Percentiles rank a stretch among this genome's conserved stretches.
Conservation (phyloP, 140 eudicot species). For the Anethum foeniculum region DNA sequence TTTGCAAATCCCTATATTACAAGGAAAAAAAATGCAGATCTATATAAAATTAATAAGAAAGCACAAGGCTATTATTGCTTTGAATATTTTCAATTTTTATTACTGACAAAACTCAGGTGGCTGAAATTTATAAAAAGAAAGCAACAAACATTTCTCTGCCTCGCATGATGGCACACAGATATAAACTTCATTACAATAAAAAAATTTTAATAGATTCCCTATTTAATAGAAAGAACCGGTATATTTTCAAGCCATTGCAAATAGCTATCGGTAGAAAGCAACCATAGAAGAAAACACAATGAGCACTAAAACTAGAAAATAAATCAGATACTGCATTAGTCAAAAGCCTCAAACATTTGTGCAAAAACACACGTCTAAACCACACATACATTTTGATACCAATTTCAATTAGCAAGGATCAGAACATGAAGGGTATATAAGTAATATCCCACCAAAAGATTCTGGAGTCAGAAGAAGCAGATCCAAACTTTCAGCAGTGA, state of each 20-base stretch:
- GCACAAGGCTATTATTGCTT: not conserved
- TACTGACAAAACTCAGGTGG: not conserved
- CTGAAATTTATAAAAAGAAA: not conserved
- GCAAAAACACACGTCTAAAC: not conserved
- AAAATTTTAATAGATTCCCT: not conserved
- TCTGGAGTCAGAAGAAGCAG: conserved; percentile 28
- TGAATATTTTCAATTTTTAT: not conserved
- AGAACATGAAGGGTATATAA: conserved; percentile 16
- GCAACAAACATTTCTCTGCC: not conserved
- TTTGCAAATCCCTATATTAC: not conserved
- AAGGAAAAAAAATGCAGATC: not conserved
- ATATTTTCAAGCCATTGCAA: not conserved
- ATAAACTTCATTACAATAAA: not conserved
- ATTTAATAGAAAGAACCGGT: not conserved
- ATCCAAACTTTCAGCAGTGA: conserved; percentile 23
- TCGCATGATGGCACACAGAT: not conserved
- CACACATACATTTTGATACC: not conserved
- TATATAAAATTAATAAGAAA: no score
- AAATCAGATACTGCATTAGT: not conserved
- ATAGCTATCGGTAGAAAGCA: not conserved
- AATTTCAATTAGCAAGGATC: not conserved
- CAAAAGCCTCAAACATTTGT: not conserved
- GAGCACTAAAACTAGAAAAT: not conserved
- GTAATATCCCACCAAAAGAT: conserved; percentile 20
- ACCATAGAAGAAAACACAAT: not conserved